These are phyloP conservation scores for Suillus luteus DNA, from an alignment of 768 basidiomycete species.

Conservation along the genomic window DNA sequence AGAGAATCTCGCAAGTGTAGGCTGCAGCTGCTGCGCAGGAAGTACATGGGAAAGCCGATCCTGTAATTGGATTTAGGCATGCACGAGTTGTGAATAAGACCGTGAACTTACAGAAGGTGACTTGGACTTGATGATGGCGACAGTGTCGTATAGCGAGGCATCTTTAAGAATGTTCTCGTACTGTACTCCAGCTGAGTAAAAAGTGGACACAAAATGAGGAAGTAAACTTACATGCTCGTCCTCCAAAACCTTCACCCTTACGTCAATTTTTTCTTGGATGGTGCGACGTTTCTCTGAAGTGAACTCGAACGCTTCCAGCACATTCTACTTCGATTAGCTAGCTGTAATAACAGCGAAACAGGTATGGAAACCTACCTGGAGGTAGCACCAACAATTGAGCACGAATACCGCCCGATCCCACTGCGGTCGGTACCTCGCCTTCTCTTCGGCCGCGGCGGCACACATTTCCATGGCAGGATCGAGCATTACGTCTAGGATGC, in stretches of 20 bases:
- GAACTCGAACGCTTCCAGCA: constrained; percentile 69
- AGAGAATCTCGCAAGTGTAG: constrained; percentile 71
- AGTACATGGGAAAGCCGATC: constrained; percentile 73
- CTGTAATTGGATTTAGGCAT: constrained; percentile 31
- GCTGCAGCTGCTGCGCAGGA: constrained; percentile 65
- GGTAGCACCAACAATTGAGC: constrained; percentile 82
- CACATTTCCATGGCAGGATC: constrained; percentile 85
- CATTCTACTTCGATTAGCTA: constrained; percentile 43
- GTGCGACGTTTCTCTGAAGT: constrained; percentile 58
- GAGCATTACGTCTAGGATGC: constrained; percentile 80
- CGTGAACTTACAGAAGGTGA: constrained; percentile 21
- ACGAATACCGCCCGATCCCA: constrained; percentile 89
- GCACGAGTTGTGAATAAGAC: background rate
- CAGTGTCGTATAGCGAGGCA: constrained; percentile 28
- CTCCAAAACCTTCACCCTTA: constrained; percentile 62
- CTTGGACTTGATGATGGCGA: constrained; percentile 27
- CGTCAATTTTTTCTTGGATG: constrained; percentile 63
- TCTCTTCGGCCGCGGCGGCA: constrained; percentile 63
- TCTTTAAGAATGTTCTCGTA: constrained; percentile 30
- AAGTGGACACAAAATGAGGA: background rate
- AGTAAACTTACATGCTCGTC: constrained; percentile 75
- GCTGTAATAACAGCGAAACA: background rate
- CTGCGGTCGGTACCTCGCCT: constrained; percentile 48
- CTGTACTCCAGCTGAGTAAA: constrained; percentile 11
- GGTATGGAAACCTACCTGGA: constrained; percentile 58